Base-by-base conservation (phyloP, 1,284 basidiomycete genomes). In the Gastroboletus turbinatus region DNA sequence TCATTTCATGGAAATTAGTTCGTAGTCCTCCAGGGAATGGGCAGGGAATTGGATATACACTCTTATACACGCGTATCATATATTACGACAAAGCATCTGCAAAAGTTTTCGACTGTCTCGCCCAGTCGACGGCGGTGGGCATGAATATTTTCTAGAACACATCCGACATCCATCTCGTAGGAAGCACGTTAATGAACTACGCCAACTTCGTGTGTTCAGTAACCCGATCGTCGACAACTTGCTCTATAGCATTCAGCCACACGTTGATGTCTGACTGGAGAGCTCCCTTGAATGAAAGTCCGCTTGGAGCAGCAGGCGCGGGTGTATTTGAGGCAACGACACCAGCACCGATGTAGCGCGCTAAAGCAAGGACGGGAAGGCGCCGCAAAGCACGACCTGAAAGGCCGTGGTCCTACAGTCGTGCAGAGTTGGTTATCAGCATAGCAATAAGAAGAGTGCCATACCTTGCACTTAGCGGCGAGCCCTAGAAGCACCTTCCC, bases 381-480 rank as follows among this genome's bases (percentile, higher is more conserved):
- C 94, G 84, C 14, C 96, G 84, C 8, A 99, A 79, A 4, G 93
- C 88, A 46, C 96, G 85, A 17, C 96, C 96, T 10, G 96, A 97
- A 76, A 96, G 83, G n/a, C 84, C 84, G 70, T 92, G 81, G 32
- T 75, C 71, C 84, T 84, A 33, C 39, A 21, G 52, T 56, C 6
- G 42, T 33, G 11, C 3, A 48, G 13, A 25, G 39, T 60, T 56
- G 13, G 47, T 19, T 23, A 50, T 36, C 33, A 36, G 9, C 36
- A 55, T 21, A 17, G 6, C n/a, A 36, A 38, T 25, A 46, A 45
- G 13, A 47, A 51, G 46, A 51, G 9, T 33, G 23, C 3, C 69
- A 47, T 73, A 95, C 94, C 67, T 83, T 79, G 72, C 94, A 96
- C 63, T 79, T 77, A 11, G 81, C 75, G 0, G 95, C 84, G 11